Evolutionary conservation across 208 protist genomes (phyloP).

Genomic region (Naegleria gruberi): DNA sequence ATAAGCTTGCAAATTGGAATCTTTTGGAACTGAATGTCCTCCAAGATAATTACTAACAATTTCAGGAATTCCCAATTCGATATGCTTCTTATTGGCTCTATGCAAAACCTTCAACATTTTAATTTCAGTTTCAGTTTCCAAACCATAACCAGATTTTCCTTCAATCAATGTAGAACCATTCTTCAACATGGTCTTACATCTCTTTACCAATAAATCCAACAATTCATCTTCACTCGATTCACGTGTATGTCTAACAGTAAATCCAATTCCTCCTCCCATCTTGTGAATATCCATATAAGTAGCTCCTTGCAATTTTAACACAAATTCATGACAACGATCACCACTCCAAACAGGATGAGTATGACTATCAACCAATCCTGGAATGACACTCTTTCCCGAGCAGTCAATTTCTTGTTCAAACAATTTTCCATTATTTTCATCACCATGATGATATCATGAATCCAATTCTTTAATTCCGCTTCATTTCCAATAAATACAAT

Average conservation of each 20-base stretch:
- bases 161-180: slow-evolving; percentile 55
- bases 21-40: slow-evolving; percentile 48
- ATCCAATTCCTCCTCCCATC: slow-evolving; percentile 54
- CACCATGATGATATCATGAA: background rate
- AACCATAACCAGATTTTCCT: slow-evolving; percentile 60
- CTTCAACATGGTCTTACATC: slow-evolving; percentile 52
- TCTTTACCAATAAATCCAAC: slow-evolving; percentile 9
- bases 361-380: slow-evolving; percentile 58
- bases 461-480: slow-evolving; percentile 24
- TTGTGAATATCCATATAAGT: slow-evolving; percentile 72
- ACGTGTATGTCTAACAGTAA: slow-evolving; percentile 49
- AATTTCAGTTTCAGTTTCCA: slow-evolving; percentile 58
- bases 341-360: slow-evolving; percentile 62
- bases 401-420: slow-evolving; percentile 47
- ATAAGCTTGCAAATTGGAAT: slow-evolving; percentile 27
- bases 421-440: background rate
- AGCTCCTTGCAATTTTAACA: slow-evolving; percentile 61
- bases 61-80: slow-evolving; percentile 29
- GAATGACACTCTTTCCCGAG: slow-evolving; percentile 45
- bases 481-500: slow-evolving; percentile 37
- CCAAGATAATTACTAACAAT: slow-evolving; percentile 52
- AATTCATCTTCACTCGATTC: slow-evolving; percentile 42
- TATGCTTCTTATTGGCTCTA: slow-evolving; percentile 25
- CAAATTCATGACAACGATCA: slow-evolving; percentile 60
- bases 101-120: slow-evolving; percentile 64